A percentile compares a stretch with the other conserved stretches of the same genome.
Conservation (phyloP, 768 basidiomycete species). For the Suillus cothurnatus region DNA sequence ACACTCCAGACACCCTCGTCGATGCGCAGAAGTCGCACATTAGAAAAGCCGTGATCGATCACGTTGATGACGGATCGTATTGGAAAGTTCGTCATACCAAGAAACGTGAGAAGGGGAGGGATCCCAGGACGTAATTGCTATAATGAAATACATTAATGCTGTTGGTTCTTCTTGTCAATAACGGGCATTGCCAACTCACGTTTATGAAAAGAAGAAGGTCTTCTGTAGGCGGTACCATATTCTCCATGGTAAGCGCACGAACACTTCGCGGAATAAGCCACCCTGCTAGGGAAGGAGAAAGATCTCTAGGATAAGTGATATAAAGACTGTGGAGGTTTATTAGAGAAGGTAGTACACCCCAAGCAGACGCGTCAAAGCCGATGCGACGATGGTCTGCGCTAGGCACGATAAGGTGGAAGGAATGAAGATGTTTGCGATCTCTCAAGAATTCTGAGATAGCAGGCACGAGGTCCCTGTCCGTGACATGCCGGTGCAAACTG, state of each 20-base stretch:
- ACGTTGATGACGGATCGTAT: constrained; percentile 42
- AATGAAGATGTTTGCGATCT: constrained; percentile 51
- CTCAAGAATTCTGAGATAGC: constrained; percentile 69
- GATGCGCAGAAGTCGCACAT: constrained; percentile 56
- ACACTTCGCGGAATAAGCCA: constrained; percentile 68
- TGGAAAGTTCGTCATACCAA: constrained; percentile 55
- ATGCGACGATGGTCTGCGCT: constrained; percentile 48
- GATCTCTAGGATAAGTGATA: constrained; percentile 65
- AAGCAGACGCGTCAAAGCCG: constrained; percentile 69
- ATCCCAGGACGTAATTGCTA: constrained; percentile 64
- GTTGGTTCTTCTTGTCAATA: constrained; percentile 1
- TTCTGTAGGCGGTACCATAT: constrained; percentile 35
- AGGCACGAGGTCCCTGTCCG: constrained; percentile 67
- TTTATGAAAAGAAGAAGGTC: constrained; percentile 47
- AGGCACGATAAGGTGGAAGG: constrained; percentile 51
- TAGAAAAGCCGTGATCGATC: constrained; percentile 63
- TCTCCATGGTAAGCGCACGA: constrained; percentile 48
- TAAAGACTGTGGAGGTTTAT: constrained; percentile 51
- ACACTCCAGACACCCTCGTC: constrained; percentile 61
- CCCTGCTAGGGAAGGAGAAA: constrained; percentile 62
- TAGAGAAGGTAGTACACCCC: constrained; percentile 70
- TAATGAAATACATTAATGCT: constrained; percentile 1
- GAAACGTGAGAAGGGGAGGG: constrained; percentile 53
- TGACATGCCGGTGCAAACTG: constrained; percentile 43
- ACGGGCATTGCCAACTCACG: constrained; percentile 26